phyloP scores from a whole-genome alignment of 1,284 basidiomycete species.

The Coniferiporia weirii region DNA sequence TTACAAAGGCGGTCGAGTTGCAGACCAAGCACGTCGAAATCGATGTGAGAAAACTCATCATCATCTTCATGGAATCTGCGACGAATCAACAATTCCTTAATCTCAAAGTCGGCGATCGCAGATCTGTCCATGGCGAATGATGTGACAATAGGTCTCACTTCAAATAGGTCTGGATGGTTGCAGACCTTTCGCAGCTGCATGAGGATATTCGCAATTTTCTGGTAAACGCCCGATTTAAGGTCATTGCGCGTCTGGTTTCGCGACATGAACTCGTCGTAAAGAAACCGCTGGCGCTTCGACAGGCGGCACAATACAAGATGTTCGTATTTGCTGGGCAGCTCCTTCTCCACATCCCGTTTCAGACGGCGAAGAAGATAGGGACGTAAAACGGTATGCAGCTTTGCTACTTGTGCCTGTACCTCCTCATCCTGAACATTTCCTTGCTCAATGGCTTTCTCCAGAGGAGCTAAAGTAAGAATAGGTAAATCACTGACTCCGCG shows the following conservation, averaged over 20 bases:
- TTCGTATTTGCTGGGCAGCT: conserved; percentile 92
- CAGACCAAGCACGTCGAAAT: conserved; percentile 65
- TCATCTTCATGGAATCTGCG: conserved; percentile 53
- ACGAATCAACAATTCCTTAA: conserved; percentile 83
- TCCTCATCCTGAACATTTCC: conserved; percentile 80
- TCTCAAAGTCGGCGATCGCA: conserved; percentile 81
- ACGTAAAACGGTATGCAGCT: conserved; percentile 88
- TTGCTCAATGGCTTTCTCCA: conserved; percentile 92
- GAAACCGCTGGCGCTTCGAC: conserved; percentile 91
- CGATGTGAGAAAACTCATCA: conserved; percentile 43
- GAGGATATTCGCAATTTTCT: conserved; percentile 93
- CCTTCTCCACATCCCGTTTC: conserved; percentile 94
- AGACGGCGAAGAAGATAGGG: conserved; percentile 93
- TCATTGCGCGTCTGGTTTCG: conserved; percentile 85
- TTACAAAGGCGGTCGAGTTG: conserved; percentile 51
- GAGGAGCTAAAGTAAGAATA: conserved; percentile 53
- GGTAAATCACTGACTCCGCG: neutral
- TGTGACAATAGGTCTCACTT: conserved; percentile 90
- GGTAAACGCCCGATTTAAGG: conserved; percentile 79
- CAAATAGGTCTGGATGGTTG: conserved; percentile 95
- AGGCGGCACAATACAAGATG: conserved; percentile 90
- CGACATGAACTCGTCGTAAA: conserved; percentile 99
- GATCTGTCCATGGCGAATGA: conserved; percentile 85
- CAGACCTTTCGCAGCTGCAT: conserved; percentile 97
- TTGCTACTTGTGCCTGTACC: conserved; percentile 80